phyloP scores from a whole-genome alignment of 345 rosid species.

The Acer campestre region DNA sequence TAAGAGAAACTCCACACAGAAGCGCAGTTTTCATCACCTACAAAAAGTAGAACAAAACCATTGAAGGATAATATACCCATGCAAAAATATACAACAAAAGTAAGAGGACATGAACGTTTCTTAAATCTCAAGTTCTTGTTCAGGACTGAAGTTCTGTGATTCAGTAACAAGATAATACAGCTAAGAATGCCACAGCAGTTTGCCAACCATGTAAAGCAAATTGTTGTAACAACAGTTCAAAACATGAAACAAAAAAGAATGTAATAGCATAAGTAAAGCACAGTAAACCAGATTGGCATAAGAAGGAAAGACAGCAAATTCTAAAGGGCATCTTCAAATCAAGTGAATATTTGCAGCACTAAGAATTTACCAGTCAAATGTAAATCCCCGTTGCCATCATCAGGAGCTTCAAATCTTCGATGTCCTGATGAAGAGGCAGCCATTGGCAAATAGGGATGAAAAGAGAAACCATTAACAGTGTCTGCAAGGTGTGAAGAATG shows the following conservation, averaged over 20 bases:
- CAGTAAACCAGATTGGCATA: background rate
- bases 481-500: conserved; percentile 41
- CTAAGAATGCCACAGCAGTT: background rate
- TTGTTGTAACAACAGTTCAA: background rate
- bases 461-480: conserved; percentile 80
- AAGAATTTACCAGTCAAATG: conserved; percentile 47
- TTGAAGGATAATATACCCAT: background rate
- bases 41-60: conserved; percentile 2
- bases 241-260: background rate
- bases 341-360: background rate
- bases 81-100: background rate
- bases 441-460: conserved; percentile 91
- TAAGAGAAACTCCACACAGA: conserved; percentile 80
- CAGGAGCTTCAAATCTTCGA: conserved; percentile 66
- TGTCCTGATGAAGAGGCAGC: conserved; percentile 97
- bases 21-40: conserved; percentile 68
- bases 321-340: conserved; percentile 2
- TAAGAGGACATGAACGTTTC: background rate
- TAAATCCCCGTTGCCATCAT: conserved; percentile 43
- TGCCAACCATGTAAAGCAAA: background rate
- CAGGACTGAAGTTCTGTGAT: background rate
- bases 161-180: background rate
- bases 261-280: background rate
- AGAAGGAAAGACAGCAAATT: background rate
- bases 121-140: background rate